Conservation (phyloP, 1,139 yeast genomes). For the Trichomonascaceae sp. region DNA sequence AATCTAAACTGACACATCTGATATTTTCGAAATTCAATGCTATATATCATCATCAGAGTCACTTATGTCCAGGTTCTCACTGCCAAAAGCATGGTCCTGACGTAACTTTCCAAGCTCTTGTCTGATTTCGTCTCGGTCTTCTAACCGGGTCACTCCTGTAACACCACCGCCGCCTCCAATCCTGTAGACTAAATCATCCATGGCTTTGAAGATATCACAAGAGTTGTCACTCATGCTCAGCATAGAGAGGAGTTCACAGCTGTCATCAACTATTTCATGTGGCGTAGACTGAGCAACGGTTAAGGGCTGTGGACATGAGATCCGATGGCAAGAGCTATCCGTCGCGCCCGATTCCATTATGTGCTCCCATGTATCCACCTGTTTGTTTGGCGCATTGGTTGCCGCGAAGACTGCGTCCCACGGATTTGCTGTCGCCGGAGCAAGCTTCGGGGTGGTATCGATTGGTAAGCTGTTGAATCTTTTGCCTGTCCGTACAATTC, state of each 20-base stretch:
- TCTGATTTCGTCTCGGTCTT: constrained; percentile 49
- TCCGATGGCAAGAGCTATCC: constrained; percentile 4
- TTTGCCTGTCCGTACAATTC: not conserved
- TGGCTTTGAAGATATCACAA: constrained; percentile 34
- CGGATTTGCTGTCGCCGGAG: constrained; percentile 5
- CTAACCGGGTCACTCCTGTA: too few relatives aligned
- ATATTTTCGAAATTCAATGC: too few relatives aligned
- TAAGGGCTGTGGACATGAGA: constrained; percentile 13
- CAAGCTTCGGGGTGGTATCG: not conserved
- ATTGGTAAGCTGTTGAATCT: too few relatives aligned
- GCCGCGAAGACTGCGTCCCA: constrained; percentile 1
- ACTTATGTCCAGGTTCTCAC: constrained; percentile 18
- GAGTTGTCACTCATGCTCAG: constrained; percentile 37
- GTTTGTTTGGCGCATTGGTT: constrained; percentile 4
- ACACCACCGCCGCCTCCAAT: constrained; percentile 36
- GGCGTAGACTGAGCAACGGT: constrained; percentile 15
- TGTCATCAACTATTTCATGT: constrained; percentile 8
- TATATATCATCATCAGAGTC: not conserved
- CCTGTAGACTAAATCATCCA: constrained; percentile 34
- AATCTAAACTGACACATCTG: too few relatives aligned
- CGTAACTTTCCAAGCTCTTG: constrained; percentile 41
- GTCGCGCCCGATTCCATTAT: constrained; percentile 12
- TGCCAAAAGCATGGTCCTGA: constrained; percentile 46
- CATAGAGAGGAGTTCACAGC: constrained; percentile 22
- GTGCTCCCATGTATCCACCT: constrained; percentile 7